Evolutionary conservation across 371 early-diverging fungal species (phyloP).

Genomic region (Globomyces sp.): DNA sequence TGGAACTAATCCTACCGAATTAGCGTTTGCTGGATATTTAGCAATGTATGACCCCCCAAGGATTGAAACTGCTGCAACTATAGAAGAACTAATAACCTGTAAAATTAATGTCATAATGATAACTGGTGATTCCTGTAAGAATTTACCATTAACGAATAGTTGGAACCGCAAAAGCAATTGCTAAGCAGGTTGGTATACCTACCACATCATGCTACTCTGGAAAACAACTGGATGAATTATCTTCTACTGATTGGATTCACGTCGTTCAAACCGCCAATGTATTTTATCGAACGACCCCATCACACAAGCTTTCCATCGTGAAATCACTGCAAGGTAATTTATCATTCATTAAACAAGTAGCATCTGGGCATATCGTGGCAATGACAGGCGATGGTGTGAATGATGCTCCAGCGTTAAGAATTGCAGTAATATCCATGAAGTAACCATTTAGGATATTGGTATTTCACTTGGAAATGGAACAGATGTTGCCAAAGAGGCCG

Average conservation of each 20-base stretch:
- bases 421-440: slow-evolving; percentile 46
- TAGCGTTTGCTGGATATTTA: slow-evolving; percentile 77
- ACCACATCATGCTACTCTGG: slow-evolving; percentile 62
- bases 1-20: slow-evolving; percentile 50
- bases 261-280: slow-evolving; percentile 34
- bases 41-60: slow-evolving; percentile 87
- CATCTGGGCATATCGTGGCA: slow-evolving; percentile 51
- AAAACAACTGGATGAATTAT: slow-evolving; percentile 65
- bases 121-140: slow-evolving; percentile 79
- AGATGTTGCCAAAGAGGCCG: slow-evolving; percentile 88
- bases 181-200: slow-evolving; percentile 71
- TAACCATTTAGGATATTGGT: slow-evolving; percentile 64
- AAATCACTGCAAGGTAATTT: slow-evolving; percentile 42
- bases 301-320: slow-evolving; percentile 56
- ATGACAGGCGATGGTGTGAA: slow-evolving; percentile 77
- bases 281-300: slow-evolving; percentile 55
- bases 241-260: slow-evolving; percentile 43
- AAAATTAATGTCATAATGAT: slow-evolving; percentile 84
- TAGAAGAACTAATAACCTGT: slow-evolving; percentile 60
- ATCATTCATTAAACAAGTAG: too few species aligned
- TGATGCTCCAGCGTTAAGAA: slow-evolving; percentile 86
- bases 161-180: slow-evolving; percentile 78
- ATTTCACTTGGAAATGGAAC: slow-evolving; percentile 92
- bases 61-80: slow-evolving; percentile 65
- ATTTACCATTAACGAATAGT: slow-evolving; percentile 37